Evolutionary conservation across 495 filamentous ascomycete species (phyloP).

Genomic region (Penicillium antarcticum): DNA sequence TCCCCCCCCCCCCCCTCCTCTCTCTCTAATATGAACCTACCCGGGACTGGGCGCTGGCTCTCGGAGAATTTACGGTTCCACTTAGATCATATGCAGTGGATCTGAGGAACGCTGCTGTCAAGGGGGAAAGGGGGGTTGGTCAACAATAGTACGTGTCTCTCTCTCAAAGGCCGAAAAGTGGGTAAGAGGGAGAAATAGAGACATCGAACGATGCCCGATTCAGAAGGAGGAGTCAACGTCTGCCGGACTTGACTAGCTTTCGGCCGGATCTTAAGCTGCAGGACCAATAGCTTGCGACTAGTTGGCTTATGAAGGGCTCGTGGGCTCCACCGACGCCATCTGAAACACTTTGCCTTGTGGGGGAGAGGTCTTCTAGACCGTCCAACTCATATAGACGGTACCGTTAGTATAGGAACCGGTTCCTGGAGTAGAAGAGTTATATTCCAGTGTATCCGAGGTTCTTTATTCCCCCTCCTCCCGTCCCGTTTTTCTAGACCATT

Average conservation of each 20-base stretch:
- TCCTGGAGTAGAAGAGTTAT: no score
- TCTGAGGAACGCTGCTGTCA: slow-evolving; percentile 24
- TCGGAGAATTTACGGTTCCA: slow-evolving; percentile 7
- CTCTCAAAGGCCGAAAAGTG: neutral
- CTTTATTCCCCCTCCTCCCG: no score
- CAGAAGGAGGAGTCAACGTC: neutral
- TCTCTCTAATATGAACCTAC: neutral
- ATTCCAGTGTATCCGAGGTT: no score
- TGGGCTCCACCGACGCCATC: no score
- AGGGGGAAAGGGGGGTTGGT: neutral
- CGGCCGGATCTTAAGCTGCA: neutral
- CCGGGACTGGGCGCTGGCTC: no score
- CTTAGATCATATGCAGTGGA: slow-evolving; percentile 10
- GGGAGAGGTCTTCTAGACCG: neutral
- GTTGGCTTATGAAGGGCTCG: no score
- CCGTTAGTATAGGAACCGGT: no score
- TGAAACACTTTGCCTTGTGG: no score
- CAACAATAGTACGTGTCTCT: neutral
- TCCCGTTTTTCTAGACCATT: no score
- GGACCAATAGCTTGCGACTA: neutral
- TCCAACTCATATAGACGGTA: neutral
- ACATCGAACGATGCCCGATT: neutral
- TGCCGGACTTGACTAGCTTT: neutral
- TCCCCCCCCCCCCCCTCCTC: neutral
- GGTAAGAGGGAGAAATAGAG: neutral